Conservation (phyloP, 768 basidiomycete species). For the Panus rudis region DNA sequence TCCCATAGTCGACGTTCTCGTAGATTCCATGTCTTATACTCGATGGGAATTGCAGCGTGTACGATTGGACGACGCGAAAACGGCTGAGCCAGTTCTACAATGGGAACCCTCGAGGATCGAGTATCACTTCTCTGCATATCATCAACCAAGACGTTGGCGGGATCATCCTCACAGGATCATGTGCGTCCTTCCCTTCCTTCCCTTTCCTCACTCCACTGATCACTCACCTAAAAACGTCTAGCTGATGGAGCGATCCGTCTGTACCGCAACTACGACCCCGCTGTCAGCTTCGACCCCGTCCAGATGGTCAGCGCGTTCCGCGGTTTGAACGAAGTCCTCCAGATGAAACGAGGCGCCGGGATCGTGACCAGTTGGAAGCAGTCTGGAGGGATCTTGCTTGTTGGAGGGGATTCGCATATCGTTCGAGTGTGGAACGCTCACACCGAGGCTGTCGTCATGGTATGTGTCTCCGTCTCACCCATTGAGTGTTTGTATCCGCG, state of each 20-base stretch:
- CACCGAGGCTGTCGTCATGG: conserved; percentile 71
- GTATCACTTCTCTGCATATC: conserved; percentile 82
- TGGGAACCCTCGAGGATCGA: conserved; percentile 74
- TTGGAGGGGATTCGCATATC: conserved; percentile 84
- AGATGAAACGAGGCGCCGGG: conserved; percentile 71
- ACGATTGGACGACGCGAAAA: conserved; percentile 86
- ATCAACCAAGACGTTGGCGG: conserved; percentile 96
- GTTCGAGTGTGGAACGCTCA: conserved; percentile 95
- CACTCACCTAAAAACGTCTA: conserved; percentile 26
- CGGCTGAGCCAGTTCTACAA: conserved; percentile 83
- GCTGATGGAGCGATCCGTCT: conserved; percentile 91
- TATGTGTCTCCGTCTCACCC: conserved; percentile 28
- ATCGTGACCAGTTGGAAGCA: conserved; percentile 94
- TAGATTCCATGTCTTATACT: conserved; percentile 1
- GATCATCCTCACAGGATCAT: conserved; percentile 80
- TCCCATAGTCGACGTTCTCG: neutral
- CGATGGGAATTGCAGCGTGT: conserved; percentile 51
- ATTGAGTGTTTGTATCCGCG: neutral
- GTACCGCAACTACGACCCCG: conserved; percentile 86
- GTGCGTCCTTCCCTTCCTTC: conserved; percentile 35
- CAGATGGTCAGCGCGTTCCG: conserved; percentile 95
- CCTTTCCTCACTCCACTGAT: neutral
- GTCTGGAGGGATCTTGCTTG: conserved; percentile 72
- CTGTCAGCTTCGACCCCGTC: conserved; percentile 59
- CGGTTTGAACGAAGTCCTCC: conserved; percentile 72